These are phyloP conservation scores for Pyrus bretschneideri DNA, from an alignment of 306 rosid genomes.

Conservation along the genomic window DNA sequence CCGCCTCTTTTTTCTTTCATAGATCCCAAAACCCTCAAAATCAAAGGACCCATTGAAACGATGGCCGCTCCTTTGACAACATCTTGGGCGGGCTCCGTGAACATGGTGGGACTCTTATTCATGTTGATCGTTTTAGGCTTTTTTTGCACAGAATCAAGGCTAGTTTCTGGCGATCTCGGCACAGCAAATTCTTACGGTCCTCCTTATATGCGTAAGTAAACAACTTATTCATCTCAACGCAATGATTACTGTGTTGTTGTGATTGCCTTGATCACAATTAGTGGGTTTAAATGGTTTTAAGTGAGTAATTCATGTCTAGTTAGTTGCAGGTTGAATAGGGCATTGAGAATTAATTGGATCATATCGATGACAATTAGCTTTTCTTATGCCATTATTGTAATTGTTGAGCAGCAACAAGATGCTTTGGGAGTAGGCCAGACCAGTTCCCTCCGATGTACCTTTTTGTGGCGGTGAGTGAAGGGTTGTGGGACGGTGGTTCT, in stretches of 20 bases:
- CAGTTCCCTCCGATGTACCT: slow-evolving; percentile 3
- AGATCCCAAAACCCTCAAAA: too few species aligned
- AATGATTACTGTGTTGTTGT: too few species aligned
- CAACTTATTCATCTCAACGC: too few species aligned
- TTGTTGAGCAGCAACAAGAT: slow-evolving; percentile 35
- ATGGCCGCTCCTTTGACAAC: too few species aligned
- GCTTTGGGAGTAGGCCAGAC: neutral
- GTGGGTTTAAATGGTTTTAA: too few species aligned
- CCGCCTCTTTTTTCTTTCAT: too few species aligned
- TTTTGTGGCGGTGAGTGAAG: slow-evolving; percentile 54
- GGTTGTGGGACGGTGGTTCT: slow-evolving; percentile 69
- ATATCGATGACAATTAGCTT: too few species aligned
- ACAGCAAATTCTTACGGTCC: slow-evolving; percentile 44
- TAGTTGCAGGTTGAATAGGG: too few species aligned
- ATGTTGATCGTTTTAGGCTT: neutral
- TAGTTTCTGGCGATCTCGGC: slow-evolving; percentile 35
- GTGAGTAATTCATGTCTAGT: too few species aligned
- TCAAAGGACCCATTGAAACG: too few species aligned
- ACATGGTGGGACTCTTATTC: neutral
- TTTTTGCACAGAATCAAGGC: neutral
- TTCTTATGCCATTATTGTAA: neutral
- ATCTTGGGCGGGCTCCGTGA: neutral
- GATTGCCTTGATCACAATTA: too few species aligned
- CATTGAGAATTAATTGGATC: too few species aligned
- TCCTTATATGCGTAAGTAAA: slow-evolving; percentile 48